These are phyloP conservation scores for Tetraselmis striata DNA, from an alignment of 139 green algal genomes.

Conservation along the genomic window DNA sequence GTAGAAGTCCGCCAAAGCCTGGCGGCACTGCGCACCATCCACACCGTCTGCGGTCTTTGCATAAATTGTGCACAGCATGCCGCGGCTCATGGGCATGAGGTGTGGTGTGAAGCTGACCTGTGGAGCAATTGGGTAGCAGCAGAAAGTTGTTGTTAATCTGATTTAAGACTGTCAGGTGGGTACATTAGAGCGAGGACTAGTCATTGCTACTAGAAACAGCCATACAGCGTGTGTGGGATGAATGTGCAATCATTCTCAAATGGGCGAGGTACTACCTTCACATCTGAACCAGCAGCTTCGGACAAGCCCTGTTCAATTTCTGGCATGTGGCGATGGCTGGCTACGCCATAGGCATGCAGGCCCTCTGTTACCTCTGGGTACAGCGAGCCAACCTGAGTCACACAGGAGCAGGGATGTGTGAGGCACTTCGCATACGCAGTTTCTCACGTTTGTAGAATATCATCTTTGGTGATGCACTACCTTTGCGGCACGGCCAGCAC, in stretches of 20 bases:
- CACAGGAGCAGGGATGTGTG: too few species aligned
- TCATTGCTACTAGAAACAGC: too few species aligned
- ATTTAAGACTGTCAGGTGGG: not conserved
- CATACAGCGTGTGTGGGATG: too few species aligned
- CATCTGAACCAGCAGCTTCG: constrained; percentile 60
- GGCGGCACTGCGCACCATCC: constrained; percentile 64
- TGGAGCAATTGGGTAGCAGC: not conserved
- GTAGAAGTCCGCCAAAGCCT: constrained; percentile 49
- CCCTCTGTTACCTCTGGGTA: constrained; percentile 41
- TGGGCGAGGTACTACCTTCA: constrained; percentile 40
- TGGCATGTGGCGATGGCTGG: constrained; percentile 86
- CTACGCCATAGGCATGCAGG: constrained; percentile 72
- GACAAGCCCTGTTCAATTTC: constrained; percentile 92
- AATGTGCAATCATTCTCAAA: constrained; percentile 29
- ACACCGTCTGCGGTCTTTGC: constrained; percentile 69
- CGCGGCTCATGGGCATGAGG: constrained; percentile 92
- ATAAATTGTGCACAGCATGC: constrained; percentile 96
- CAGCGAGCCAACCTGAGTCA: not conserved
- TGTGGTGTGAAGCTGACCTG: constrained; percentile 88
- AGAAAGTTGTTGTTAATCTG: not conserved
- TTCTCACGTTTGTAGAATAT: too few species aligned
- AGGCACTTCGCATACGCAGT: too few species aligned
- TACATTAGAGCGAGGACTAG: not conserved
- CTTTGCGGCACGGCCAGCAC: not conserved
- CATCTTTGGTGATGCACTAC: too few species aligned